These are phyloP conservation scores for Pharus latifolius DNA, from an alignment of 176 grass and related monocot species.

Conservation along the genomic window DNA sequence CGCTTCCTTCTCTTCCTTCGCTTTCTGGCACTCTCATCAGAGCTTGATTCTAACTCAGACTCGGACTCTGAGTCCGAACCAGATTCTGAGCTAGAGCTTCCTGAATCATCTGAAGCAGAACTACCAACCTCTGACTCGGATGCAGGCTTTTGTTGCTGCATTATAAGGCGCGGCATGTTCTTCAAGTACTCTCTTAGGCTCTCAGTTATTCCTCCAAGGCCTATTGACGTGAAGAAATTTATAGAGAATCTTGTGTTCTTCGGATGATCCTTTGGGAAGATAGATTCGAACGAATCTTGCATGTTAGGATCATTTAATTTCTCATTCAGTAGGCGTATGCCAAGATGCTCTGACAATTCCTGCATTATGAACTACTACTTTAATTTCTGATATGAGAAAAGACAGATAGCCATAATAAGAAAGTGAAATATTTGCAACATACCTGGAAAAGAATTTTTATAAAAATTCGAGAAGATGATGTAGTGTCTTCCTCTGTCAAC, in stretches of 20 bases:
- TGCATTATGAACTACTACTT: conserved; percentile 5
- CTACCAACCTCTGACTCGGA: conserved; percentile 36
- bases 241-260: conserved; percentile 92
- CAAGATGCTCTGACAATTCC: conserved; percentile 86
- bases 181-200: conserved; percentile 84
- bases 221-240: conserved; percentile 92
- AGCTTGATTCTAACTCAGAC: conserved; percentile 48
- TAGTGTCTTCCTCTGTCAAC: conserved; percentile 95
- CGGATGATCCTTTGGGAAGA: conserved; percentile 89
- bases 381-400: neutral
- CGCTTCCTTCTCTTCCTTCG: conserved; percentile 60
- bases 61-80: conserved; percentile 32
- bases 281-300: conserved; percentile 69
- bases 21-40: conserved; percentile 42
- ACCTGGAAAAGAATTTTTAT: conserved; percentile 99
- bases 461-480: conserved; percentile 89
- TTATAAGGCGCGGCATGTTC: conserved; percentile 93
- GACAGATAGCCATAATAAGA: neutral
- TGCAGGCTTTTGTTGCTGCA: conserved; percentile 77
- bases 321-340: conserved; percentile 80
- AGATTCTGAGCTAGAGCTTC: conserved; percentile 27
- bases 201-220: conserved; percentile 86
- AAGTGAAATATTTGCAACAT: conserved; percentile 9
- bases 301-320: conserved; percentile 79
- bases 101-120: conserved; percentile 47